A percentile compares a stretch with the other conserved stretches of the same genome.
These are phyloP conservation scores for Trichoderma brevicompactum DNA, from an alignment of 2,329 filamentous ascomycete species.

Conservation along the genomic window DNA sequence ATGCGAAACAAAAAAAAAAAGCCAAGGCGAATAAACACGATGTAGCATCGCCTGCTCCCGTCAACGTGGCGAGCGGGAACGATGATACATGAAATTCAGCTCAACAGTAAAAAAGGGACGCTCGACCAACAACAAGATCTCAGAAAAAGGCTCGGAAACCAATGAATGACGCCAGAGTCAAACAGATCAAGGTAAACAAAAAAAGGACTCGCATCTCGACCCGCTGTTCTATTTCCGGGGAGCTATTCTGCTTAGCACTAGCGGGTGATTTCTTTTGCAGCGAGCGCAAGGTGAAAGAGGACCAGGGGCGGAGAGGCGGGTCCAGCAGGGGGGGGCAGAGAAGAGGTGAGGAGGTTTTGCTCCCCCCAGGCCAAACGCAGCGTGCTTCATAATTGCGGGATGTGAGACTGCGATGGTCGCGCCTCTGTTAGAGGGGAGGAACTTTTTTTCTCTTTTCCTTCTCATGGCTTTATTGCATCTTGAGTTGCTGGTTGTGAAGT, in stretches of 20 bases:
- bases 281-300: not conserved
- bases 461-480: not conserved
- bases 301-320: not conserved
- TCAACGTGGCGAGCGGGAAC: constrained; percentile 22
- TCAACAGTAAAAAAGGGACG: not conserved
- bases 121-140: constrained; percentile 23
- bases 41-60: constrained; percentile 24
- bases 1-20: constrained; percentile 19
- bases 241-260: not conserved
- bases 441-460: too few relatives aligned
- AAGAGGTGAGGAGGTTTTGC: not conserved
- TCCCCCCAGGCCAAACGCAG: constrained; percentile 24
- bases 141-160: not conserved
- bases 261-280: not conserved
- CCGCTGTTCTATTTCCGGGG: constrained; percentile 22
- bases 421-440: constrained; percentile 9
- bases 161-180: constrained; percentile 3
- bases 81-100: not conserved
- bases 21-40: constrained; percentile 8
- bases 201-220: not conserved
- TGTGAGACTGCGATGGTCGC: constrained; percentile 27
- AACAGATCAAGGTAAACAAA: not conserved
- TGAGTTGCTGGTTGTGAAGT: not conserved
- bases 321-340: not conserved
- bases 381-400: constrained; percentile 22